These are phyloP conservation scores for Candida tibetensis DNA, from an alignment of 805 yeast genomes.

Conservation along the genomic window DNA sequence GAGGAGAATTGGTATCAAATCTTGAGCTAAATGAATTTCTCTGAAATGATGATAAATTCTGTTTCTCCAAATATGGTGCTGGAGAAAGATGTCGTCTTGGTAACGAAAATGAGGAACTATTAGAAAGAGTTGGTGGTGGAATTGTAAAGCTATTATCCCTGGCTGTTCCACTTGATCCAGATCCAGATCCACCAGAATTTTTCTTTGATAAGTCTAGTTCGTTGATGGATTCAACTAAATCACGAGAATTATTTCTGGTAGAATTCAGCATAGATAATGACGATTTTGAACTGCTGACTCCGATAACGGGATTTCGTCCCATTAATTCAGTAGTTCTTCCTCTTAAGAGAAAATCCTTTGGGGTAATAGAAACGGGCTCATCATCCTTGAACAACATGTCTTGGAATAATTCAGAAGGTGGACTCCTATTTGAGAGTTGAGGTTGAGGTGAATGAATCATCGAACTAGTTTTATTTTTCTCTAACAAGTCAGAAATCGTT, in stretches of 20 bases:
- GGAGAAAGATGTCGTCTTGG: slow-evolving; percentile 62
- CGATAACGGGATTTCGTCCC: slow-evolving; percentile 6
- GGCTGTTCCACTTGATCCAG: background rate
- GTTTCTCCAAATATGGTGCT: slow-evolving; percentile 40
- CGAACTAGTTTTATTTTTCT: slow-evolving; percentile 1
- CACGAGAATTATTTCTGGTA: slow-evolving; percentile 18
- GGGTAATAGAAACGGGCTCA: slow-evolving; percentile 36
- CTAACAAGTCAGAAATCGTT: slow-evolving; percentile 1
- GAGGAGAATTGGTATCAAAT: slow-evolving; percentile 12
- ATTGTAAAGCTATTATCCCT: slow-evolving; percentile 1
- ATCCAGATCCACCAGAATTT: slow-evolving; percentile 15
- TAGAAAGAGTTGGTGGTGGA: slow-evolving; percentile 5
- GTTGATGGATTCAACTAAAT: slow-evolving; percentile 23
- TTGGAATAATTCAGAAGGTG: slow-evolving; percentile 17
- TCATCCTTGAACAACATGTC: slow-evolving; percentile 14
- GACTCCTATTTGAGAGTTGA: slow-evolving; percentile 27
- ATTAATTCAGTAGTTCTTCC: slow-evolving; percentile 16
- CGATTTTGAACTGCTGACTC: slow-evolving; percentile 19
- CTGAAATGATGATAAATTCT: slow-evolving; percentile 62
- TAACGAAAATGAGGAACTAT: slow-evolving; percentile 38
- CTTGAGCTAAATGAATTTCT: slow-evolving; percentile 37
- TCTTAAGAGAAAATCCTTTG: slow-evolving; percentile 40
- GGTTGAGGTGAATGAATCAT: slow-evolving; percentile 34
- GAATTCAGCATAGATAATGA: slow-evolving; percentile 11
- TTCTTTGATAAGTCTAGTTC: slow-evolving; percentile 26